Conservation (phyloP, 23 red algal genomes). For the Chondrus crispus region DNA sequence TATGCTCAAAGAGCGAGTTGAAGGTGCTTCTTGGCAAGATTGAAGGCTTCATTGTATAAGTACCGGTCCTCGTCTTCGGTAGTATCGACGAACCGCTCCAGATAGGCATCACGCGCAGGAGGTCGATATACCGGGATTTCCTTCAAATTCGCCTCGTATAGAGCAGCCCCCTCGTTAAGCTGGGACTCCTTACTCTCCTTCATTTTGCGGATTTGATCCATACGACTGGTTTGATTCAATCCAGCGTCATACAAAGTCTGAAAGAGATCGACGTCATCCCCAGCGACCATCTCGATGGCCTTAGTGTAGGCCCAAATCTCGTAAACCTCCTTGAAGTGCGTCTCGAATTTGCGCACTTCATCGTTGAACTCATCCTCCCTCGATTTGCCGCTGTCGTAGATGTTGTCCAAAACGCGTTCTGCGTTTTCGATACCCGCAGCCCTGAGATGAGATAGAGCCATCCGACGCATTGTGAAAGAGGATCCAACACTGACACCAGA, state of each 20-base stretch:
- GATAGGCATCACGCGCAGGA: background rate
- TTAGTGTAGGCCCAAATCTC: constrained; percentile 24
- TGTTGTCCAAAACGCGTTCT: background rate
- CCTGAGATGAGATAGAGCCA: constrained; percentile 38
- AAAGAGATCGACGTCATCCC: background rate
- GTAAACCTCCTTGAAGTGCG: constrained; percentile 4
- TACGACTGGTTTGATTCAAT: background rate
- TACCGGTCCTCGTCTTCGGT: background rate
- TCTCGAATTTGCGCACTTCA: background rate
- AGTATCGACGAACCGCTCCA: constrained; percentile 33
- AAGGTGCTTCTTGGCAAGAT: constrained; percentile 20
- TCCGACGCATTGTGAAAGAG: constrained; percentile 21
- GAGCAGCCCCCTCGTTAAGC: background rate
- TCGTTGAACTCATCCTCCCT: background rate
- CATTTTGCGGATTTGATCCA: background rate
- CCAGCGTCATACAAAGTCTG: constrained; percentile 14
- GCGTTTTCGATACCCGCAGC: constrained; percentile 1
- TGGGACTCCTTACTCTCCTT: background rate
- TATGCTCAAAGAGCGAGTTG: no score
- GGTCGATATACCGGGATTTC: background rate
- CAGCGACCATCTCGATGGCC: background rate
- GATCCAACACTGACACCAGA: constrained; percentile 13
- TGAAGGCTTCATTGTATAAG: background rate
- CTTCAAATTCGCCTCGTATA: background rate
- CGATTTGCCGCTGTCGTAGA: constrained; percentile 17